phyloP scores from a whole-genome alignment of 106 monocot species.

The Phalaenopsis equestris region DNA sequence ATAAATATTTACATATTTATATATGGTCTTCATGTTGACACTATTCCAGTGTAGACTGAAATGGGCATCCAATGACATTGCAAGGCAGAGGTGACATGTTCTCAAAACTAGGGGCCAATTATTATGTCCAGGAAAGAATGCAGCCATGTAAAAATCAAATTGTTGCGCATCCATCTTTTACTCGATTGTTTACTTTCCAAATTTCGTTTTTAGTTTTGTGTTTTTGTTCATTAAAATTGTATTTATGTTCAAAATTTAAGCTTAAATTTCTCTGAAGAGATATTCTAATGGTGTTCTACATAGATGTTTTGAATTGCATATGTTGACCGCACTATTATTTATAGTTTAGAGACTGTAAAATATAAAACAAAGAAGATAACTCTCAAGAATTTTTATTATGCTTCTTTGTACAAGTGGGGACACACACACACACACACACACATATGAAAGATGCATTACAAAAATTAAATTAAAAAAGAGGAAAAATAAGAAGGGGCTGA shows the following conservation, averaged over 20 bases:
- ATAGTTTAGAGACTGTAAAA: too few relatives aligned
- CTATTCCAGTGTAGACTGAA: neutral
- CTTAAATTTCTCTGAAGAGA: neutral
- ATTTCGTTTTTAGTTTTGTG: neutral
- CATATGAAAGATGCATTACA: too few relatives aligned
- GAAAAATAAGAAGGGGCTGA: too few relatives aligned
- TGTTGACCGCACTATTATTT: too few relatives aligned
- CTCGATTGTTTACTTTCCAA: neutral
- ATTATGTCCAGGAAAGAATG: neutral
- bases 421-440: too few relatives aligned
- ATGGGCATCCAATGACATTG: slow-evolving; percentile 2
- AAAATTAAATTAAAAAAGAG: too few relatives aligned
- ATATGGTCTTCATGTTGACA: neutral
- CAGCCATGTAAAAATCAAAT: neutral
- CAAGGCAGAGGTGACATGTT: neutral
- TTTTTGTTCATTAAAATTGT: neutral
- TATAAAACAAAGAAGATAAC: too few relatives aligned
- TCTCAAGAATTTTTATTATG: too few relatives aligned
- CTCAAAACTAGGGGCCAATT: neutral
- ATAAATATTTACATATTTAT: neutral
- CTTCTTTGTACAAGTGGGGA: too few relatives aligned
- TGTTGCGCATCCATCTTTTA: neutral
- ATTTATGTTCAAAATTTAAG: neutral
- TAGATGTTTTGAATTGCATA: too few relatives aligned
- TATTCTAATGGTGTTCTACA: too few relatives aligned